Base-by-base conservation (phyloP, 2,329 filamentous ascomycete species). In the Trichoderma sp. region DNA sequence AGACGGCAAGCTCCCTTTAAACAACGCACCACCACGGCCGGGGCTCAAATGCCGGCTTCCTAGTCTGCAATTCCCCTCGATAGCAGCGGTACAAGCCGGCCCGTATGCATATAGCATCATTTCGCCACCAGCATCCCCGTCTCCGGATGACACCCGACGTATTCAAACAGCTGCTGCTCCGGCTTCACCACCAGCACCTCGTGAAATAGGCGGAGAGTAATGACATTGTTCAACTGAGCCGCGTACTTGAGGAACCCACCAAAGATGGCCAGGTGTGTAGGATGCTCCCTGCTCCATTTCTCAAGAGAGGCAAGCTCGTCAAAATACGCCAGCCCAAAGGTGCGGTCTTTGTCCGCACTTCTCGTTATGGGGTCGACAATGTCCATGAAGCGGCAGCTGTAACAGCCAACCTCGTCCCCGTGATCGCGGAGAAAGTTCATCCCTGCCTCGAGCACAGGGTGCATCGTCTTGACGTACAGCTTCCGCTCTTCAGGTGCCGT, bases 381-480 rank as follows among this genome's bases (percentile, higher is more conserved):
- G 5, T 82, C 79, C 83, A 83, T 84, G 57, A 85, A 81, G 4
- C 82, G 81, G 63, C 81, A 83, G 71, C 78, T 81, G 63, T 82
- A 81, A 71, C 83, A 85, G 0, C 83, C 83, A 13, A 85, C 79
- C n/a, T 81, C 78, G 3, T 76, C 74, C 2, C 84, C 84, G 32
- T 82, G 73, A 66, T 85, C 82, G 0, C 82, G 80, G 2, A 85
- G 77, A 71, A 84, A 85, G 20, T 80, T 75, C 84, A 85, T 85
- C 0, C 84, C 84, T 53, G 77, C 77, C 20, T 77, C 76, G 6
- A 85, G 76, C 1, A 83, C 81, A 0, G 83, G 84, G 68, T 85
- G 82, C 82, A 85, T 84, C 5, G 80, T 83, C 30, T 80, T 78
- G 11, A 85, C 77, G 73, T 85, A 85, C 2, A 85, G 73, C 58